phyloP scores from a whole-genome alignment of 306 rosid genomes.

The Quercus robur region DNA sequence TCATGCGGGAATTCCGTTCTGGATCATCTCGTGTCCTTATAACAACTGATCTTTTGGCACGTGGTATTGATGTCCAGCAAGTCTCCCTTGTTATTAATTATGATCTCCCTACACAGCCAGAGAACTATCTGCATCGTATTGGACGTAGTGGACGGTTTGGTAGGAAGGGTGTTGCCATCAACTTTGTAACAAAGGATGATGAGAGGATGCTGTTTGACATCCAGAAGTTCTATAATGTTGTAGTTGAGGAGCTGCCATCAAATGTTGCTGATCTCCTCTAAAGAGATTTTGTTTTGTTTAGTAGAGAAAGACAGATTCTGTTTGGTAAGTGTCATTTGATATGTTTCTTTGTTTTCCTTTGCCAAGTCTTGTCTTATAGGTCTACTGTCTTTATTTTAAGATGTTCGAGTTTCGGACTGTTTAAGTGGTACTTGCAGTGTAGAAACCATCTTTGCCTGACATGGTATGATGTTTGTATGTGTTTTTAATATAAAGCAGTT shows the following conservation, averaged over 20 bases:
- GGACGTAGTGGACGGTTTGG: slow-evolving; percentile 91
- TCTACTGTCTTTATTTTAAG: slow-evolving; percentile 29
- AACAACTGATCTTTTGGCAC: slow-evolving; percentile 78
- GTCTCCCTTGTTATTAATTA: slow-evolving; percentile 76
- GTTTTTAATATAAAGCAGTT: slow-evolving; percentile 1
- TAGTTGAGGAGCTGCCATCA: slow-evolving; percentile 75
- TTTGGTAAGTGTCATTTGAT: slow-evolving; percentile 31
- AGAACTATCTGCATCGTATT: slow-evolving; percentile 81
- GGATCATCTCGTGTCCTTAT: slow-evolving; percentile 80
- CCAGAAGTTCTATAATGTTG: slow-evolving; percentile 75
- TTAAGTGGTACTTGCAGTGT: slow-evolving; percentile 35
- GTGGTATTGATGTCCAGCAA: slow-evolving; percentile 85
- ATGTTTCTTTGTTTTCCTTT: slow-evolving; percentile 1
- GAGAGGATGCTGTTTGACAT: slow-evolving; percentile 68
- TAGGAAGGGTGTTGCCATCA: slow-evolving; percentile 85
- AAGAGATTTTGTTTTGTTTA: slow-evolving; percentile 47
- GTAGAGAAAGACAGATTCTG: slow-evolving; percentile 26
- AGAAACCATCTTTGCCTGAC: slow-evolving; percentile 25
- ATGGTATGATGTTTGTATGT: slow-evolving; percentile 20
- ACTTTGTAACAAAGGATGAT: slow-evolving; percentile 63
- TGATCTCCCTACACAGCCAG: slow-evolving; percentile 88
- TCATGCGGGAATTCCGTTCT: slow-evolving; percentile 85
- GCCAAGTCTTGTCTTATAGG: slow-evolving; percentile 32
- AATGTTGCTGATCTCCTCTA: slow-evolving; percentile 81
- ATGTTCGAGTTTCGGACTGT: slow-evolving; percentile 23